A percentile compares a stretch with the other conserved stretches of the same genome.
These are phyloP conservation scores for Wakefieldia striispora DNA, from an alignment of 768 basidiomycete species.

Conservation along the genomic window DNA sequence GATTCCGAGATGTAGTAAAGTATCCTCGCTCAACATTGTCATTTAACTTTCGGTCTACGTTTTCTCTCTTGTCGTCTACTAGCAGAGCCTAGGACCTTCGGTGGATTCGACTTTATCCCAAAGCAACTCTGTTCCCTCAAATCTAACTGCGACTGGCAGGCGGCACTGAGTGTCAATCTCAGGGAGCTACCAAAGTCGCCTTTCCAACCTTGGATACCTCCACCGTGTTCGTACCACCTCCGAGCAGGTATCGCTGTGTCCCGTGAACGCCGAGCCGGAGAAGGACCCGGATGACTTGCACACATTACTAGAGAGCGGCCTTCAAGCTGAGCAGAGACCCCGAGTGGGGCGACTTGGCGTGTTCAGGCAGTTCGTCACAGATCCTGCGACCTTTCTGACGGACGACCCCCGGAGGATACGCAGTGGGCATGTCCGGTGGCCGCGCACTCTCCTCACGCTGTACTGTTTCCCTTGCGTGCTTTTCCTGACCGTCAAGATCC, in stretches of 20 bases:
- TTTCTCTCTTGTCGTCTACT: no score
- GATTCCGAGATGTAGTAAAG: neutral
- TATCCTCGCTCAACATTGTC: no score
- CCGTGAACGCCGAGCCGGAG: neutral
- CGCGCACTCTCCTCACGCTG: constrained; percentile 33
- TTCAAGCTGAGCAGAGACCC: constrained; percentile 11
- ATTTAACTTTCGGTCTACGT: no score
- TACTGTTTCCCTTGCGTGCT: constrained; percentile 44
- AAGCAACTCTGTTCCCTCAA: constrained; percentile 28
- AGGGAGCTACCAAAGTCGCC: constrained; percentile 45
- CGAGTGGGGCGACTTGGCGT: constrained; percentile 22
- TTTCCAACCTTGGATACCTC: constrained; percentile 41
- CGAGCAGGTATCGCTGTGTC: constrained; percentile 16
- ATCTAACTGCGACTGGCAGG: constrained; percentile 13
- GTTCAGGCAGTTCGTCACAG: constrained; percentile 26
- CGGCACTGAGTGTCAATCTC: constrained; percentile 25
- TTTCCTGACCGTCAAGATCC: constrained; percentile 35
- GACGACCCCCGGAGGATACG: constrained; percentile 27
- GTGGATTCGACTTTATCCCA: constrained; percentile 18
- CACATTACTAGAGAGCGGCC: constrained; percentile 16
- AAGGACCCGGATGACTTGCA: constrained; percentile 11
- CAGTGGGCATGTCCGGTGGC: constrained; percentile 23
- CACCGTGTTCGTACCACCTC: constrained; percentile 37
- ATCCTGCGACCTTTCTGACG: constrained; percentile 22
- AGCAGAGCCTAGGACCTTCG: no score